These are phyloP conservation scores for Coemansia sp. DNA, from an alignment of 192 early-diverging fungal genomes.

Conservation along the genomic window DNA sequence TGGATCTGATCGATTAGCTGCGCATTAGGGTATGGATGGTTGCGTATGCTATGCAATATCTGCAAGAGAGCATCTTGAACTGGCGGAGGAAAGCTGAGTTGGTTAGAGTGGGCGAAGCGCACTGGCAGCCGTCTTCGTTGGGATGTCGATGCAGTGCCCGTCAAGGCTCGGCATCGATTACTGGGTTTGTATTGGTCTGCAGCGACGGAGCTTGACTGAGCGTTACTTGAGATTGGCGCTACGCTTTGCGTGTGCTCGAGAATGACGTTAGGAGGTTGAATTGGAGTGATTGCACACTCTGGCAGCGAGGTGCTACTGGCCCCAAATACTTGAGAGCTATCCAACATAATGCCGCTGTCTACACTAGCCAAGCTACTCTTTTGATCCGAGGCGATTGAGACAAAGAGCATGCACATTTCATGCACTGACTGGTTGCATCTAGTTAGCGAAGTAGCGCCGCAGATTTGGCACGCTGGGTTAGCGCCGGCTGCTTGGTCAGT, in stretches of 20 bases:
- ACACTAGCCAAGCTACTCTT: no score
- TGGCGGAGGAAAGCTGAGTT: conserved; percentile 21
- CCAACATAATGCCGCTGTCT: neutral
- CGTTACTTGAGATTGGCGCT: neutral
- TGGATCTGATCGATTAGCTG: conserved; percentile 14
- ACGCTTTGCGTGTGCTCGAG: neutral
- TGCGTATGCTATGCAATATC: conserved; percentile 19
- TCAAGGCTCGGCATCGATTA: neutral
- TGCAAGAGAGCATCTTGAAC: conserved; percentile 17
- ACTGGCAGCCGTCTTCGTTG: neutral
- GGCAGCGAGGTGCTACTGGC: neutral
- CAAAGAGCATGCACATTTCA: neutral
- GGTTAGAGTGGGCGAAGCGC: conserved; percentile 3
- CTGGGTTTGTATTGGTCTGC: neutral
- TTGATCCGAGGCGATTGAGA: neutral
- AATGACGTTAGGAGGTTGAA: neutral
- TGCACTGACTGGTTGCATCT: neutral
- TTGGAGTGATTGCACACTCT: neutral
- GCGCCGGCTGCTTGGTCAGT: neutral
- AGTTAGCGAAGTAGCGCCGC: neutral
- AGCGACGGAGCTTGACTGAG: neutral
- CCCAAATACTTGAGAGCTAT: neutral
- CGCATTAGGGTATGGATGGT: conserved; percentile 29
- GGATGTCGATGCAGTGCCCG: neutral
- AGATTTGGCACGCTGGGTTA: neutral